Evolutionary conservation across 495 filamentous ascomycete genomes (phyloP), one percentile per base, ranked within the genome.

Genomic region (Letharia lupina): DNA sequence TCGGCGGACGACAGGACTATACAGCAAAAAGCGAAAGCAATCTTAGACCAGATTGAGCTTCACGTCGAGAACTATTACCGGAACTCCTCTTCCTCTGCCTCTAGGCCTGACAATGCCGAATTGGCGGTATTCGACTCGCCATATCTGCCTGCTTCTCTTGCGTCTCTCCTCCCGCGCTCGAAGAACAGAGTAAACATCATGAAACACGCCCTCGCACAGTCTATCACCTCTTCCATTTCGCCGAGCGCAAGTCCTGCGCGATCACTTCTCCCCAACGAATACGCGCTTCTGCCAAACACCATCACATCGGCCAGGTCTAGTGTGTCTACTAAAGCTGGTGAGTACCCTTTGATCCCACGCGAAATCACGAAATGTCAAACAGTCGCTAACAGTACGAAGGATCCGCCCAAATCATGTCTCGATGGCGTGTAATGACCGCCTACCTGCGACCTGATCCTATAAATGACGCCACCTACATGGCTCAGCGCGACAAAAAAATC

Each of bases 61-160:
- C 67, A 74, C 41, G 64, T 72, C 35, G 73, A 74, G 40, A 74
- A 73, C 40, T 75, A 71, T 47, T 75, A 75, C 61, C 72, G 60
- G 15, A 50, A 62, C 13, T 20, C 58, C 2, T 15, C 67, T 16
- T n/a, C 42, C 5, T 62, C 44, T 20, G 42, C 33, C 13, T 2
- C 57, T 47, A 35, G 39, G 57, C 35, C 35, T 7, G 33, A 58
- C 8, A 31, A 65, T 28, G 33, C 59, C 15, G 62, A 65, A 42
- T 16, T 70, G 7, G 56, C 59, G 7, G 39, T 33, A 31, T 69
- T 67, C 54, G 28, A 69, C 20, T 67, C 64, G 3, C 61, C 68
- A 13, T 60, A 52, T 20, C 23, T 69, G 12, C 58, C 59, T 12
- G 45, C 16, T 15, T 13, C 64, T 5, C 60, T 67, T n/a, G 20